Base-by-base conservation (phyloP, 2,329 filamentous ascomycete genomes). In the Coniella lustricola region DNA sequence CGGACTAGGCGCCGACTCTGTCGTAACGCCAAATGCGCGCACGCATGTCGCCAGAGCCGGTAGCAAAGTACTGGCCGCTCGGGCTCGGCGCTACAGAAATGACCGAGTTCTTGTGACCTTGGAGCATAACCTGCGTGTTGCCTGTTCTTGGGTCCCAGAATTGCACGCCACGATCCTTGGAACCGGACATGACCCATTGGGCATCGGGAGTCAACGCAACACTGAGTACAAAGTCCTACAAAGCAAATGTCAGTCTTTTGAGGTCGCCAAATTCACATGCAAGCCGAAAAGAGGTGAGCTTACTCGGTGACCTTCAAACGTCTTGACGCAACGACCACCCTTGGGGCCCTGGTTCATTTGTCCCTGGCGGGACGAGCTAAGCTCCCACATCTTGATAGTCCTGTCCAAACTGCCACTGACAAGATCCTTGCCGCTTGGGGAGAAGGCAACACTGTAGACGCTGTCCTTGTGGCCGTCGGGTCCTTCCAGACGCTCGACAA, bases 341-440 rank as follows among this genome's bases (percentile, higher is more conserved):
- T 93, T 94, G 8, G 84, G 77, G 29, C 77, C 81, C 38, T 79
- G 76, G 62, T 78, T 81, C 25, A 39, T 21, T 40, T 82, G 77
- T 59, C 83, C 79, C 57, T 86, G 44, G 12, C 50, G 48, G n/a
- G 79, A 38, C 84, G 80, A 18, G 85, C 79, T 48, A 79, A 98
- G 77, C 72, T 96, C 90, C 90, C 93, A 98, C 85, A 97, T 95
- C 75, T 96, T 95, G 75, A 97, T 97, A 0, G 91, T 97, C 76
- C 95, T 95, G 66, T 98, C 93, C 58, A 97, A 73, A 76, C 87
- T 94, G 55, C 93, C 93, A 60, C 87, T 94, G 62, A 97, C 91
- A 35, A 98, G 82, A 57, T 95, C 88, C 60, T 90, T 87, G 53
- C 91, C 91, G 59, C 87, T 91, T 22, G 93, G 93, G 13, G 90